These are phyloP conservation scores for Mortierella sp. DNA, from an alignment of 371 early-diverging fungal genomes.

Conservation along the genomic window DNA sequence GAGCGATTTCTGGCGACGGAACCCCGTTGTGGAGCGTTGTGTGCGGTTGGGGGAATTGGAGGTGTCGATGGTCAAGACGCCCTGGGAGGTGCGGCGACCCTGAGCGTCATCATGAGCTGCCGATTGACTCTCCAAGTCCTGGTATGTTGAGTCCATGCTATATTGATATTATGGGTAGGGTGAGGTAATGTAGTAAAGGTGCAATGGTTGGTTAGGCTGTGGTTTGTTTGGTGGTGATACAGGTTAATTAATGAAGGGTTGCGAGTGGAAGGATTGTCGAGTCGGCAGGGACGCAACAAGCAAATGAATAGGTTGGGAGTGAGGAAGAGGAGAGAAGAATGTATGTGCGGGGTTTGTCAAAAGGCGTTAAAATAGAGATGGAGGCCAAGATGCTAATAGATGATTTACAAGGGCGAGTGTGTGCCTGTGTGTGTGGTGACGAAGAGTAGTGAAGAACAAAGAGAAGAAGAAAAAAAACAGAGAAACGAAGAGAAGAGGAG, in stretches of 20 bases:
- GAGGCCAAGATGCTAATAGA: neutral
- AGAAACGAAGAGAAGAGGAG: neutral
- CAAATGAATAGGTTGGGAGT: neutral
- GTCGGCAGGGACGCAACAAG: neutral
- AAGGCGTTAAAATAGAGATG: neutral
- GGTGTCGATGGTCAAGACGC: constrained; percentile 41
- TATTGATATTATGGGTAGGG: neutral
- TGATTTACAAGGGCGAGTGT: neutral
- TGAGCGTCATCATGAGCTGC: constrained; percentile 29
- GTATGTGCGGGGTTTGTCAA: neutral
- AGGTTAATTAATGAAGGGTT: neutral
- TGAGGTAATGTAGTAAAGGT: neutral
- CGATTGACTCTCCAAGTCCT: constrained; percentile 46
- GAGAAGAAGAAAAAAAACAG: constrained; percentile 11
- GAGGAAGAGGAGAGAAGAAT: neutral
- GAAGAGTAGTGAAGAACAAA: neutral
- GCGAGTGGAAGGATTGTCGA: neutral
- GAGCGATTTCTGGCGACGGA: constrained; percentile 72
- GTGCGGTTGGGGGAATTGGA: constrained; percentile 14
- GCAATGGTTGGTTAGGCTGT: neutral
- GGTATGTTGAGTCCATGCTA: constrained; percentile 52
- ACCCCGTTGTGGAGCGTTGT: constrained; percentile 32
- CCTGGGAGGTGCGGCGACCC: constrained; percentile 44
- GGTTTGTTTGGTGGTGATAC: neutral
- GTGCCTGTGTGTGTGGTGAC: neutral